Percentiles rank a stretch among this genome's conserved stretches.
These are phyloP conservation scores for Colletotrichum sojae DNA, from an alignment of 2,329 filamentous ascomycete genomes.

Conservation along the genomic window DNA sequence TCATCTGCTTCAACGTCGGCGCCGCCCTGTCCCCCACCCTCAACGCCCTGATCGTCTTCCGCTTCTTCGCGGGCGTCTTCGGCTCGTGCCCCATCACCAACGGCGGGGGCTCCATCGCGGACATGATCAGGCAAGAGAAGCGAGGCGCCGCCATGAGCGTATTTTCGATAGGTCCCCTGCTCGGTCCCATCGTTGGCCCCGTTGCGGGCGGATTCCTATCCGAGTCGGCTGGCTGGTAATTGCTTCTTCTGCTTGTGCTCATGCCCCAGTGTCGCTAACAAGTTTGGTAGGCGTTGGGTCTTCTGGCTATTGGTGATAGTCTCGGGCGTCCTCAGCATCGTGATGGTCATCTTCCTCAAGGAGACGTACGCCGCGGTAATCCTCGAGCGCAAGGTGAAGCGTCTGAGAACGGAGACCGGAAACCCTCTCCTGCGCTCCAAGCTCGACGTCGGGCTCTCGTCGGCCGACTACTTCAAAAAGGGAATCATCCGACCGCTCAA, in stretches of 20 bases:
- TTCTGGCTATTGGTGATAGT: constrained; percentile 64
- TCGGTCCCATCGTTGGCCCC: constrained; percentile 64
- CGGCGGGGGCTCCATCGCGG: constrained; percentile 76
- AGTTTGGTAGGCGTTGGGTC: constrained; percentile 41
- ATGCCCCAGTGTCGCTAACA: no score
- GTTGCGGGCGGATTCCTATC: constrained; percentile 60
- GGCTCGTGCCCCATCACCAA: constrained; percentile 75
- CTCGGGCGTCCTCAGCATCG: constrained; percentile 51
- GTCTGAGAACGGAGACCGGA: constrained; percentile 65
- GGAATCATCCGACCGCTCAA: constrained; percentile 64
- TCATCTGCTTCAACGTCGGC: constrained; percentile 55
- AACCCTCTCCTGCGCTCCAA: constrained; percentile 68
- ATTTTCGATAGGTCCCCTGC: constrained; percentile 59
- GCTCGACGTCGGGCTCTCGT: constrained; percentile 60
- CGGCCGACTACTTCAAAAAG: constrained; percentile 57
- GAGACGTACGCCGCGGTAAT: constrained; percentile 66
- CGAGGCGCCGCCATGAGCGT: constrained; percentile 70
- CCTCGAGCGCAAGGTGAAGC: constrained; percentile 57
- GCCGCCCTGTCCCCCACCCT: constrained; percentile 66
- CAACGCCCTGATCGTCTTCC: constrained; percentile 68
- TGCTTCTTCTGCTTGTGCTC: constrained; percentile 43
- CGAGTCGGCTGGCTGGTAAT: constrained; percentile 61
- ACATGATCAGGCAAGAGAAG: constrained; percentile 71
- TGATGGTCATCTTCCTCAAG: constrained; percentile 56
- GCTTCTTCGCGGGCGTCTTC: constrained; percentile 73